Evolutionary conservation across 768 basidiomycete genomes (phyloP).

Genomic region (Leccinum subgranulosum): DNA sequence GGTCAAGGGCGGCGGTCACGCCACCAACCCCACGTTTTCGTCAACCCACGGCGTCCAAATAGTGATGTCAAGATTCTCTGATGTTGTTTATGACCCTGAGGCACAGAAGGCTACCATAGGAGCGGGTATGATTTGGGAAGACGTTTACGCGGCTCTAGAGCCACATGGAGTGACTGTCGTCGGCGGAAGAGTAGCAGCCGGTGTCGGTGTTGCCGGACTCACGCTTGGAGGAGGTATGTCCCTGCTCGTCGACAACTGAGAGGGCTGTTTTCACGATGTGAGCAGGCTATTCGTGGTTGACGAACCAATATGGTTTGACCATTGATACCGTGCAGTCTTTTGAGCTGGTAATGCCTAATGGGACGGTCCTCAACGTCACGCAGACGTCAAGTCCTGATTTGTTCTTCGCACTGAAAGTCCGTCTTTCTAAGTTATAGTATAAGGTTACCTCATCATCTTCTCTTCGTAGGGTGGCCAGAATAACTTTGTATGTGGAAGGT

Average conservation of each 20-base stretch:
- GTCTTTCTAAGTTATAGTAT: not conserved
- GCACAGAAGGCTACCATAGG: not conserved
- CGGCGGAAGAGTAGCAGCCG: not conserved
- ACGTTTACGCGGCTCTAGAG: not conserved
- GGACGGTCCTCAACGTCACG: constrained; percentile 37
- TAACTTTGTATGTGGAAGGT: not conserved
- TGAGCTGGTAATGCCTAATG: constrained; percentile 50
- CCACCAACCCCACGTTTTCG: not conserved
- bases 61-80: not conserved
- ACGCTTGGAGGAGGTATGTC: not conserved
- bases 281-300: constrained; percentile 39
- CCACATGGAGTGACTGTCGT: not conserved
- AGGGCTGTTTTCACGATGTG: not conserved
- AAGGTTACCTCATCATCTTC: not conserved
- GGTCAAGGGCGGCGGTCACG: not conserved
- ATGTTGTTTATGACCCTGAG: not conserved
- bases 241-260: not conserved
- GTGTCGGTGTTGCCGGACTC: not conserved
- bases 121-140: not conserved
- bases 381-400: constrained; percentile 34
- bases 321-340: constrained; percentile 52
- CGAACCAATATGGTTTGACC: constrained; percentile 59
- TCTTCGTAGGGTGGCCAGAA: not conserved
- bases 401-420: constrained; percentile 30
- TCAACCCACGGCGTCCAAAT: not conserved